A percentile compares a stretch with the other conserved stretches of the same genome.
Evolutionary conservation across 2,329 filamentous ascomycete species (phyloP).

Genomic region (Ophiostoma novo-ulmi): DNA sequence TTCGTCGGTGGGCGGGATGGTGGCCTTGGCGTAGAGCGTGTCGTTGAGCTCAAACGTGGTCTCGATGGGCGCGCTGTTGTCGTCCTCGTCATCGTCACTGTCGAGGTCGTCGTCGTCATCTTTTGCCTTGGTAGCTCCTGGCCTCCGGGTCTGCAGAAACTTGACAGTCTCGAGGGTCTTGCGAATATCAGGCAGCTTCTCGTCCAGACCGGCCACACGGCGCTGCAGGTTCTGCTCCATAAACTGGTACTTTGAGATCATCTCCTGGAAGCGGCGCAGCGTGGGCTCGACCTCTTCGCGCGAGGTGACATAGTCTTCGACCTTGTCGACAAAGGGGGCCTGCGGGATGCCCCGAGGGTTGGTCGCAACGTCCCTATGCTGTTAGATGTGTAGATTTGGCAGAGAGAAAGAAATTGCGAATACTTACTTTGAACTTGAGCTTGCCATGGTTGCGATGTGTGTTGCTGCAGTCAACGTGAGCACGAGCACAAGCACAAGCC

Average conservation of each 20-base stretch:
- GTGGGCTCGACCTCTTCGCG: slow-evolving; percentile 75
- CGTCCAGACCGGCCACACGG: slow-evolving; percentile 72
- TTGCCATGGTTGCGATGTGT: slow-evolving; percentile 1
- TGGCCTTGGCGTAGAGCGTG: slow-evolving; percentile 85
- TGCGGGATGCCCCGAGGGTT: slow-evolving; percentile 80
- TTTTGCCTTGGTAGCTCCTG: not conserved
- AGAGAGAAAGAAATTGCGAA: not conserved
- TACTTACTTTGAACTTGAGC: slow-evolving; percentile 4
- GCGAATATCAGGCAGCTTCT: slow-evolving; percentile 95
- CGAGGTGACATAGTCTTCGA: slow-evolving; percentile 79
- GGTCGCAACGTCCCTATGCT: slow-evolving; percentile 47
- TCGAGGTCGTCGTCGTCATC: slow-evolving; percentile 16
- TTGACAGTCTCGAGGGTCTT: slow-evolving; percentile 90
- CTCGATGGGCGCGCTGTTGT: slow-evolving; percentile 57
- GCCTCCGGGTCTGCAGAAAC: slow-evolving; percentile 58
- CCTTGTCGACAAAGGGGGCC: slow-evolving; percentile 80
- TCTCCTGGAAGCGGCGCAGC: slow-evolving; percentile 80
- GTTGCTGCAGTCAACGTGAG: not conserved
- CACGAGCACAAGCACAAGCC: not conserved
- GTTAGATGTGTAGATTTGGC: not conserved
- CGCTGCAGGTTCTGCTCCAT: slow-evolving; percentile 94
- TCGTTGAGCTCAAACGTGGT: slow-evolving; percentile 96
- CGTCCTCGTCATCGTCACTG: slow-evolving; percentile 17
- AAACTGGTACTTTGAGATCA: slow-evolving; percentile 99
- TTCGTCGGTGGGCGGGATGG: slow-evolving; percentile 76